Percentiles rank a stretch among this genome's conserved stretches.
Conservation (phyloP, 1,284 basidiomycete species). For the Microbotryum lychnidis-dioicae region DNA sequence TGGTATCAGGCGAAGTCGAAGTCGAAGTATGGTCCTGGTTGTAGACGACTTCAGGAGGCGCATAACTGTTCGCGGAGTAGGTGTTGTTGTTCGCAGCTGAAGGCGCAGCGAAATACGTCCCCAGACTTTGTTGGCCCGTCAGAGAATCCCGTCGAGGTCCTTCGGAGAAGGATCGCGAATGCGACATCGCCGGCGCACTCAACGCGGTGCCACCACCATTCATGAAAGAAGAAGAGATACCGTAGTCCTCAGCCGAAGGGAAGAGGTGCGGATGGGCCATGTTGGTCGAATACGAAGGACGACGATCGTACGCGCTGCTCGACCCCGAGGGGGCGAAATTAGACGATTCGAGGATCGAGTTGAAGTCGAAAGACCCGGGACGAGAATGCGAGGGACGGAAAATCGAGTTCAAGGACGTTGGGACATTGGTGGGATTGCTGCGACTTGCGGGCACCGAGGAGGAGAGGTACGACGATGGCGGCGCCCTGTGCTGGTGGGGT, state of each 20-base stretch:
- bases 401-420: not conserved
- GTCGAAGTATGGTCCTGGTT: too few relatives aligned
- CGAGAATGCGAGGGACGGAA: not conserved
- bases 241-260: slow-evolving; percentile 17
- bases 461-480: not conserved
- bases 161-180: slow-evolving; percentile 17
- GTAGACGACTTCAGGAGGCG: too few relatives aligned
- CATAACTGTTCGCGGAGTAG: too few relatives aligned
- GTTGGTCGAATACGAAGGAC: not conserved
- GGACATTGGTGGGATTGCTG: not conserved
- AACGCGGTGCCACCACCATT: not conserved
- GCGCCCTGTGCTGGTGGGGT: slow-evolving; percentile 1
- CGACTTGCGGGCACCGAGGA: too few relatives aligned
- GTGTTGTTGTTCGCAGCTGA: slow-evolving; percentile 12
- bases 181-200: not conserved
- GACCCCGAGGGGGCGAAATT: not conserved
- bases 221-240: not conserved
- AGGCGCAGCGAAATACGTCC: slow-evolving; percentile 11
- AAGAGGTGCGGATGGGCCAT: slow-evolving; percentile 1
- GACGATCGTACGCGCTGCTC: not conserved
- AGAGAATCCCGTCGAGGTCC: slow-evolving; percentile 1
- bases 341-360: not conserved
- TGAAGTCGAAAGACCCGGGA: not conserved
- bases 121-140: slow-evolving; percentile 4
- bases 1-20: too few relatives aligned